Base-by-base conservation (phyloP, 805 yeast genomes). In the Barnettozyma wickerhamii region DNA sequence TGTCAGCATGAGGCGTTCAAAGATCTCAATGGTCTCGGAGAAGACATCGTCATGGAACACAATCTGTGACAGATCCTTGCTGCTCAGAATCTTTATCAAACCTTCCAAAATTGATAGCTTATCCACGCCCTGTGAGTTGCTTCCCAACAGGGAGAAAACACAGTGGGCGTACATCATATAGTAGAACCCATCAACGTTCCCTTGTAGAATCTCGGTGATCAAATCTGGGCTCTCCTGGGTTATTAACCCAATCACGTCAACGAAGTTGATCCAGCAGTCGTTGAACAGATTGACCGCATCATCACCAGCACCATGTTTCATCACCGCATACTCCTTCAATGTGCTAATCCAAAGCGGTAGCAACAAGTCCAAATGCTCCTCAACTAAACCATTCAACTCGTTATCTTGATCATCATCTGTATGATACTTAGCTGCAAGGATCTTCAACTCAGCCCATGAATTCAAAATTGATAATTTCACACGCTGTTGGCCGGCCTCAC, bases 121-220 rank as follows among this genome's bases (percentile, higher is more conserved):
- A 10, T 53, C 37, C 1, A 48, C 45, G 26, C 44, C 41, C 23
- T 59, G 60, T 20, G 60, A 60, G 12, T 46, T 42, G 32, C 50
- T 52, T 37, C 72, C 74, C 35, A 83, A 72, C 46, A 89, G 67
- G 1, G 83, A 75, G 51, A 86, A 95, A 35, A 89, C 71, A 57
- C 96, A 87, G 50, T 86, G 84, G 10, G 96, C 85, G 63, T 84
- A 85, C 30, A 90, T 59, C 23, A 89, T 81, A 55, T 87, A 84
- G 60, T 84, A 81, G 50, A 89, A 84, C 46, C 77, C 77, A 5
- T 73, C 68, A 2, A 76, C 65, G 46, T 81, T 89, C 10, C 72
- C 78, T 5, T 69, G 72, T 33, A 86, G 58, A 27, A 77, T 67
- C 2, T 67, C 63, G 6, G 65, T 58, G 15, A 84, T 66, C 10